Base-by-base conservation (phyloP, 257 asterid genomes). In the Euphrasia confusa region DNA sequence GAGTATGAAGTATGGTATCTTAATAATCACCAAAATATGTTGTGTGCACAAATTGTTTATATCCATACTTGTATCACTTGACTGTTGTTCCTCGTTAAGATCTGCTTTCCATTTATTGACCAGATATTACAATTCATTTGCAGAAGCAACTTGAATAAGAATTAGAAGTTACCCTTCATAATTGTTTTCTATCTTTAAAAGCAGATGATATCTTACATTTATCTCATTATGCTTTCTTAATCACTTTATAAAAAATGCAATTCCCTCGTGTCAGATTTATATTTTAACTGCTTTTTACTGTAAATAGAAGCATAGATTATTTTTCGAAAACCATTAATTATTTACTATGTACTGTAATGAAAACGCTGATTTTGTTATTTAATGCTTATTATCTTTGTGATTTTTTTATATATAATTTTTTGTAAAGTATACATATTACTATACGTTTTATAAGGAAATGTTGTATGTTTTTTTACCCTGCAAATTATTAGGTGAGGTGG, bases 401-500 rank as follows among this genome's bases (percentile, higher is more conserved):
- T 56, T 39, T 26, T 37, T 48, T 33, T 49, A 7, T 18, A 24
- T 21, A 45, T 32, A 7, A 50, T 21, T 18, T 50, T 50, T 50
- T 3, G 50, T 45, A 7, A 45, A 45, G 52, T 50, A 5, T 35
- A 0, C 40, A 44, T 55, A 21, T 21, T 21, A 21, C 24, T 21
- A 21, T 28, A n/a, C n/a, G 14, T 39, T 72, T 27, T 72, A 56
- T 44, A 18, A 39, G 37, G 18, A 12, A 57, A 49, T 27, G 56
- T 3, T 56, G 33, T 53, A 45, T 49, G 7, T 52, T 42, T 63
- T 48, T n/a, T 4, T 35, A 27, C 61, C 54, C 57, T 17, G 40
- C 32, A 18, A 69, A 63, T 66, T 56, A 55, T 66, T 67, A 89
- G 99, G 99, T 82, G 99, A 93, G 79, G 97, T 89, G 68, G 99